Base-by-base conservation (phyloP, 2,329 filamentous ascomycete species). In the Tolypocladium pustulatum region DNA sequence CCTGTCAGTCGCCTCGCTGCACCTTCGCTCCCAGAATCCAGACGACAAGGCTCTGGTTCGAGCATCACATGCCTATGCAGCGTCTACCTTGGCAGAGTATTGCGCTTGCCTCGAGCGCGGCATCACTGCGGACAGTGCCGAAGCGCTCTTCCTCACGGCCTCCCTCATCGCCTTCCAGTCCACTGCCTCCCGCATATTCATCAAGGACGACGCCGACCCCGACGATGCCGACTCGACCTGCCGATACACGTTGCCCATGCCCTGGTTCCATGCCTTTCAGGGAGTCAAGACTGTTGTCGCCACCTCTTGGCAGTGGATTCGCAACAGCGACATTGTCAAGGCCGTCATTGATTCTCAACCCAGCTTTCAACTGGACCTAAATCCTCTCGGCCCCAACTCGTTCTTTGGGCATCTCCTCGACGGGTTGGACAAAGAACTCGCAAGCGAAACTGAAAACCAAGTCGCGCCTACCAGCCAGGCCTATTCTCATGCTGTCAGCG, bases 251-350 rank as follows among this genome's bases (percentile, higher is more conserved):
- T 70, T 86, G n/a, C 84, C 84, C 0, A 71, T 86, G 51, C 78
- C 81, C 3, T 87, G 83, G 83, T 87, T 87, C 61, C 84, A 87
- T 66, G 81, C 84, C 4, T 87, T 86, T 65, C 84, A 87, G 65
- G 84, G 84, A 13, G 82, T 87, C 62, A 87, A 87, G 67, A 81
- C 84, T 2, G 77, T 87, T 38, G 84, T 86, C 0, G 81, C 84
- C 25, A 79, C 80, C 3, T 85, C 83, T 17, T 87, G 84, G 84
- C 81, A 80, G 59, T 87, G 81, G 79, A 77, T 87, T 54, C 77
- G 83, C 3, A 76, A 77, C 60, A 86, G 82, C 63, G 73, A 76
- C 2, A 76, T 81, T 17, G 81, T 85, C 43, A 77, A 82, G 32
- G 78, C 80, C 8, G 84, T 87, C 56, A 86, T 87, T 61, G 82